Evolutionary conservation across 768 basidiomycete species (phyloP).

Genomic region (Boletus rufocinnamomeus): DNA sequence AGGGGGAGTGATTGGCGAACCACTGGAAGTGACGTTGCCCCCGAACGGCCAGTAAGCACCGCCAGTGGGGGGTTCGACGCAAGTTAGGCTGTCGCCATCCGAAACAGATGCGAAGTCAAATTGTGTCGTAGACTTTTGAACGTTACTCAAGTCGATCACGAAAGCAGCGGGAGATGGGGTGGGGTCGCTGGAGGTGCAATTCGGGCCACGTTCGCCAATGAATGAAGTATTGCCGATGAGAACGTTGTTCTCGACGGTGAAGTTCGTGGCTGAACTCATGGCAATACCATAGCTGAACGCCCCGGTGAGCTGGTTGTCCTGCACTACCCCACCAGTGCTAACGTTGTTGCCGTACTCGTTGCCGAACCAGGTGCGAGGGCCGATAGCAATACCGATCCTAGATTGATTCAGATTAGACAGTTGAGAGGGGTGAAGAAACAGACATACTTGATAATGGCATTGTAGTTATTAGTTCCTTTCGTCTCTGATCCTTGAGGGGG

Average conservation of each 20-base stretch:
- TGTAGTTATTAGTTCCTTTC: conserved; percentile 56
- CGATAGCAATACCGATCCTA: conserved; percentile 81
- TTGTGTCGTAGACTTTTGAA: conserved; percentile 48
- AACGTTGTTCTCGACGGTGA: conserved; percentile 62
- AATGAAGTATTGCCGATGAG: conserved; percentile 73
- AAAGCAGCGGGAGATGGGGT: conserved; percentile 61
- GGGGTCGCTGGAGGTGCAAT: conserved; percentile 53
- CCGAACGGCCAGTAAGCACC: conserved; percentile 77
- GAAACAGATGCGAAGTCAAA: conserved; percentile 50
- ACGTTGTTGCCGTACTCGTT: conserved; percentile 55
- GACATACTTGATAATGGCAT: conserved; percentile 71
- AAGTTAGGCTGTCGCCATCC: conserved; percentile 61
- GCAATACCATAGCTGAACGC: conserved; percentile 78
- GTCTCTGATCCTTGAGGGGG: conserved; percentile 39
- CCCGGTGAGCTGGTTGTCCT: conserved; percentile 59
- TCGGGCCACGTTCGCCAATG: conserved; percentile 66
- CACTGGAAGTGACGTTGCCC: conserved; percentile 42
- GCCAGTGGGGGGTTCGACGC: conserved; percentile 64
- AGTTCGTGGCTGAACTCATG: conserved; percentile 61
- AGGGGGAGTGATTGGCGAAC: conserved; percentile 23
- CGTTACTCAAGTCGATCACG: conserved; percentile 51
- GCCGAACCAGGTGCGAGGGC: conserved; percentile 77
- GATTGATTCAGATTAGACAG: conserved; percentile 10
- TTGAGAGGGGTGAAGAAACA: not conserved
- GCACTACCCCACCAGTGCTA: conserved; percentile 53